Evolutionary conservation across 83 land plant genomes (phyloP).

Genomic region (Thuja plicata): DNA sequence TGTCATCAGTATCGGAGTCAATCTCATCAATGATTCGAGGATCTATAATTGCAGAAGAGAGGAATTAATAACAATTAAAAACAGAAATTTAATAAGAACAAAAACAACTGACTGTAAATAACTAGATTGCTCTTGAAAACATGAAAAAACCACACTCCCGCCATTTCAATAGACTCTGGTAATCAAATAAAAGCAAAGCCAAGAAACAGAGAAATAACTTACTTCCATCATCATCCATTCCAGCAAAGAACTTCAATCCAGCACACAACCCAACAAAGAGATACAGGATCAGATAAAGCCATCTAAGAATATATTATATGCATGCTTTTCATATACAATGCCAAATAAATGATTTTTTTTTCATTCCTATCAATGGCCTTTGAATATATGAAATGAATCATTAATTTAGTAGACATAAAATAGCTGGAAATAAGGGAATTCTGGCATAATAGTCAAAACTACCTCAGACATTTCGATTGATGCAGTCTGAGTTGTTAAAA

Average conservation of each 20-base stretch:
- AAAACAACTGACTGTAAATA: neutral
- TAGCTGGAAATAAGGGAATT: neutral
- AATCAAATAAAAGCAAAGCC: neutral
- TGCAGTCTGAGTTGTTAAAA: constrained; percentile 38
- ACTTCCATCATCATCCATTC: constrained; percentile 89
- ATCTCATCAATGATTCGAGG: neutral
- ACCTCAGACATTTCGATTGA: constrained; percentile 66
- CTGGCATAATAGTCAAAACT: neutral
- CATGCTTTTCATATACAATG: neutral
- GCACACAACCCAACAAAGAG: constrained; percentile 7
- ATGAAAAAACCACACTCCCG: neutral
- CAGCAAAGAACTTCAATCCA: constrained; percentile 62
- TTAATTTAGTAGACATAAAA: neutral
- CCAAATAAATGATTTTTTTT: neutral
- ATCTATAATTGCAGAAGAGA: neutral
- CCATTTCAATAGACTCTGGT: neutral
- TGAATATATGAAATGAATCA: neutral
- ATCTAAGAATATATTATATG: neutral
- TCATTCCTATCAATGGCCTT: neutral
- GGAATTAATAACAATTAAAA: neutral
- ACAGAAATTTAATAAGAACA: neutral
- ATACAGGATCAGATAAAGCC: neutral
- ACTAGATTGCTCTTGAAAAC: neutral
- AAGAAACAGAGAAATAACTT: constrained; percentile 23
- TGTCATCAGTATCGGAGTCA: neutral